Conservation (phyloP, 129 eudicot species). For the Centaurea solstitialis region DNA sequence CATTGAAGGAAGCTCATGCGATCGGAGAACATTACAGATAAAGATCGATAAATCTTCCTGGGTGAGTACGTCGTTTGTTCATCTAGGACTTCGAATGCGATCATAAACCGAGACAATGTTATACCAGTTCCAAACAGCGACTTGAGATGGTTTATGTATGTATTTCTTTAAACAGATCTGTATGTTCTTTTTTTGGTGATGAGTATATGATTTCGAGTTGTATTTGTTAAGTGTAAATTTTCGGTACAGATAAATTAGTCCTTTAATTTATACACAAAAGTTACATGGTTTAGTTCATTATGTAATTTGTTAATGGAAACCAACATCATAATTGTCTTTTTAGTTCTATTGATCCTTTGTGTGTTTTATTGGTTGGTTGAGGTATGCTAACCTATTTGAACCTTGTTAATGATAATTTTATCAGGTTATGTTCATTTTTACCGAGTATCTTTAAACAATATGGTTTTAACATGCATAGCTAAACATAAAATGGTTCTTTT, state of each 20-base stretch:
- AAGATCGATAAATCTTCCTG: constrained; percentile 76
- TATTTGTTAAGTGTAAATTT: not conserved
- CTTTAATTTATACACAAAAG: not conserved
- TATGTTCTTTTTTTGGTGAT: constrained; percentile 3
- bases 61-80: constrained; percentile 91
- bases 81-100: constrained; percentile 84
- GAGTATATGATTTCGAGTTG: not conserved
- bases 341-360: not conserved
- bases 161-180: not conserved
- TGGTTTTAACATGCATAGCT: too few species aligned
- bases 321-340: not conserved
- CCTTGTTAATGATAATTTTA: not conserved
- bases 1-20: constrained; percentile 79
- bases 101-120: constrained; percentile 83
- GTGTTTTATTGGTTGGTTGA: not conserved
- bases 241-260: not conserved
- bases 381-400: not conserved
- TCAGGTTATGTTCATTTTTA: not conserved
- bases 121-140: constrained; percentile 76
- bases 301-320: not conserved
- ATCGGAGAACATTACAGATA: constrained; percentile 79
- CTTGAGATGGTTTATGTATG: constrained; percentile 18
- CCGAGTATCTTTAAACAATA: not conserved
- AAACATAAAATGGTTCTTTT: too few species aligned
- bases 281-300: not conserved